Base-by-base conservation (phyloP, 2,329 filamentous ascomycete genomes). In the Monosporascus sp. region DNA sequence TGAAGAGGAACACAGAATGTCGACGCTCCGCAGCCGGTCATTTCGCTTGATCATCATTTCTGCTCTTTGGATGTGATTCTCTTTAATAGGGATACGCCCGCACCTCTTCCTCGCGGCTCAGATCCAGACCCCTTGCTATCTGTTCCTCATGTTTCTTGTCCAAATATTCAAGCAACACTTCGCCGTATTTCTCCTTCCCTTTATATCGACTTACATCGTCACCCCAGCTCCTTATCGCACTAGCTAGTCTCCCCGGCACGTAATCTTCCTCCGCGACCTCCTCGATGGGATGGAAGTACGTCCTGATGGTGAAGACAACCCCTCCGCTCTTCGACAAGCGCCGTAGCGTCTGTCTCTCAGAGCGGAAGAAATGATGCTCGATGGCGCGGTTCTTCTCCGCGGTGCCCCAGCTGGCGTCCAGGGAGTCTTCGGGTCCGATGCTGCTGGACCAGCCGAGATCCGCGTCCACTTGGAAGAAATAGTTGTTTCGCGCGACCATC, bases 401-500 rank as follows among this genome's bases (percentile, higher is more conserved):
- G 4, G 86, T 89, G 64, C 79, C 82, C 90, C 90, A 95, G 43
- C 84, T 85, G 2, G 85, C 80, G 0, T 75, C 75, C 0, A 74
- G 71, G 1, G 72, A 70, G 65, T 95, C 88, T 69, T 95, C 91
- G 17, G 72, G 62, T 0, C 90, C 90, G 60, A 95, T 92, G 62
- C 84, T 89, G 63, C 77, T 73, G 55, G 85, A 89, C 90, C 90
- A 95, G 0, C 87, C 76, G 1, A 96, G 74, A 5, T 79, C 71
- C 53, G 91, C 88, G 64, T 95, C 90, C 1, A 94, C 89, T 71
- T 95, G 90, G 58, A 95, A 80, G 73, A 95, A 95, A 71, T 94
- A 95, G 67, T 94, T 93, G 67, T 92, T 90, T 54, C 89, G 77
- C 50, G 66, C 70, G 55, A 78, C 76, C n/a, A 78, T 79, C 45